phyloP scores from a whole-genome alignment of 108 stramenopile genomes.

The Nitzschia sp. region DNA sequence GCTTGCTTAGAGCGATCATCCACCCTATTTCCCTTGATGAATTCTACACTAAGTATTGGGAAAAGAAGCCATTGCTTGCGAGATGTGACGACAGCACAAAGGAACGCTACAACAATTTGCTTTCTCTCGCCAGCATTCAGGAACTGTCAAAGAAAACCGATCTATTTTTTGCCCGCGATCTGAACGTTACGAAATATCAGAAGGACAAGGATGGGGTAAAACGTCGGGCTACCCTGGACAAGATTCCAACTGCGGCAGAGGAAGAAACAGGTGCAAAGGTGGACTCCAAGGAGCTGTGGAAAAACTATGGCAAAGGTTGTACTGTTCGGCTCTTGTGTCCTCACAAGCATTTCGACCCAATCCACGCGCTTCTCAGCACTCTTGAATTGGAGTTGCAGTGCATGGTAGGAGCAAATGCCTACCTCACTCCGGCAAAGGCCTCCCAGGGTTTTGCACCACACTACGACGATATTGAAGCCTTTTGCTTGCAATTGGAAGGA shows the following conservation, averaged over 20 bases:
- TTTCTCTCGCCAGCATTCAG: conserved; percentile 57
- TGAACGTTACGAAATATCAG: conserved; percentile 90
- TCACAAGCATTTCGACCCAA: conserved; percentile 77
- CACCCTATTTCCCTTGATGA: conserved; percentile 52
- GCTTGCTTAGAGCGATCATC: conserved; percentile 66
- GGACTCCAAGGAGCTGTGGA: conserved; percentile 77
- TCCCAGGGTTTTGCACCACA: conserved; percentile 99
- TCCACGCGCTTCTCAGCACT: conserved; percentile 79
- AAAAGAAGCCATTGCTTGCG: conserved; percentile 78
- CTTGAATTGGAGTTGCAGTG: conserved; percentile 92
- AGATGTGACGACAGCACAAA: conserved; percentile 18
- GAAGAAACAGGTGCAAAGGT: conserved; percentile 42
- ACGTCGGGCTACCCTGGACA: conserved; percentile 74
- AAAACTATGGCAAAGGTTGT: conserved; percentile 74
- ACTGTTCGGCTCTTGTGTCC: conserved; percentile 93
- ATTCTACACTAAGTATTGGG: conserved; percentile 82
- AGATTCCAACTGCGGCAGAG: conserved; percentile 37
- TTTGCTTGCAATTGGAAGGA: conserved; percentile 91
- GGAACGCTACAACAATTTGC: conserved; percentile 56
- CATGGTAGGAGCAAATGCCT: conserved; percentile 95
- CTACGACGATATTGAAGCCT: conserved; percentile 98
- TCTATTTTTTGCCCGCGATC: conserved; percentile 82
- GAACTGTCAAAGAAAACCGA: conserved; percentile 50
- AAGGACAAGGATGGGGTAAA: conserved; percentile 70
- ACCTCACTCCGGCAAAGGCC: conserved; percentile 84